Conservation (phyloP, 345 rosid genomes). For the Sonneratia alba region DNA sequence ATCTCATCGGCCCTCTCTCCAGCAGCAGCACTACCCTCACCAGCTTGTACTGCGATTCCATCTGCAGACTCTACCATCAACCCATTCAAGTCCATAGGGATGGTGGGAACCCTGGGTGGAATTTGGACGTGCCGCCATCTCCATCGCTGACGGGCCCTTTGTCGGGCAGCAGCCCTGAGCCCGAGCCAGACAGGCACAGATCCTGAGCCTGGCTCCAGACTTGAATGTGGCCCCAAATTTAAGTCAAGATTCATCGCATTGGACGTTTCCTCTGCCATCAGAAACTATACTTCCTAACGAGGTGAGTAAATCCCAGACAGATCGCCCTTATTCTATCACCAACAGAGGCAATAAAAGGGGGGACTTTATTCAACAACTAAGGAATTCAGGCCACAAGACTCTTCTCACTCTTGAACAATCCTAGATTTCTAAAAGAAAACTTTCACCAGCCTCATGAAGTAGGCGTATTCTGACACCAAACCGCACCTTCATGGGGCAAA, state of each 20-base stretch:
- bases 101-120: slow-evolving; percentile 33
- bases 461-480: neutral
- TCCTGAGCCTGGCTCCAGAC: slow-evolving; percentile 51
- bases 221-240: slow-evolving; percentile 89
- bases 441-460: slow-evolving; percentile 9
- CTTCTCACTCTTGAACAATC: neutral
- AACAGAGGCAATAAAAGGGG: slow-evolving; percentile 9
- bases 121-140: slow-evolving; percentile 41
- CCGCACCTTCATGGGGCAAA: neutral
- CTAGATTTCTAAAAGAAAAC: neutral
- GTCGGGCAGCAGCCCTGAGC: slow-evolving; percentile 55
- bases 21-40: slow-evolving; percentile 76
- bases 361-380: neutral
- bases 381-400: slow-evolving; percentile 1
- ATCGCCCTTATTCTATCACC: slow-evolving; percentile 38
- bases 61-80: slow-evolving; percentile 37
- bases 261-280: slow-evolving; percentile 64
- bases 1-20: slow-evolving; percentile 54
- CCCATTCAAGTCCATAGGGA: slow-evolving; percentile 53
- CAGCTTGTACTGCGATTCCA: slow-evolving; percentile 50
- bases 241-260: slow-evolving; percentile 93
- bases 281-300: slow-evolving; percentile 4
- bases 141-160: slow-evolving; percentile 36
- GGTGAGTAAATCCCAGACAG: neutral
- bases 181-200: slow-evolving; percentile 42